Evolutionary conservation across 106 monocot species (phyloP).

Genomic region (Hemerocallis citrina): DNA sequence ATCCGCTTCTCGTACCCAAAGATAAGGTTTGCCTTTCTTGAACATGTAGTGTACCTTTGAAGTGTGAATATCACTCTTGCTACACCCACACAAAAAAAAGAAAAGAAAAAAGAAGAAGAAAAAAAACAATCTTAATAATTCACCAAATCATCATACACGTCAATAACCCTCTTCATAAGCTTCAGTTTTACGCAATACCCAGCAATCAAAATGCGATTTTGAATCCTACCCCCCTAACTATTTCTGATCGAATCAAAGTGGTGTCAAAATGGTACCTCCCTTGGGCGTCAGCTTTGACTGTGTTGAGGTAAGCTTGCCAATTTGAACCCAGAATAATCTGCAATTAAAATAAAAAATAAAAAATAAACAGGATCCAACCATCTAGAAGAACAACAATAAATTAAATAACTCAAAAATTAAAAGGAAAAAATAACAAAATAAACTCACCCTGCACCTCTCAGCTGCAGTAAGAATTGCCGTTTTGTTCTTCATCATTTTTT

Average conservation of each 20-base stretch:
- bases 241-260: no score
- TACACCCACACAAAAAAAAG: slow-evolving; percentile 3
- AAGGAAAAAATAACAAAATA: not conserved
- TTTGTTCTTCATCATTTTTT: slow-evolving; percentile 40
- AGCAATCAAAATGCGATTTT: not conserved
- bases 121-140: no score
- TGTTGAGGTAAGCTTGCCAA: slow-evolving; percentile 20
- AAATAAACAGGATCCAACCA: no score
- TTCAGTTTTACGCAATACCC: not conserved
- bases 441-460: slow-evolving; percentile 33
- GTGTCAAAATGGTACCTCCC: slow-evolving; percentile 40
- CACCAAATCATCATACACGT: no score
- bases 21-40: slow-evolving; percentile 46
- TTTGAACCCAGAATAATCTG: slow-evolving; percentile 70
- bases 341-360: not conserved
- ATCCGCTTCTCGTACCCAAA: slow-evolving; percentile 47
- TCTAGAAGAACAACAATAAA: not conserved
- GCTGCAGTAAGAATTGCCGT: slow-evolving; percentile 21
- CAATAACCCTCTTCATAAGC: not conserved
- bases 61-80: slow-evolving; percentile 59
- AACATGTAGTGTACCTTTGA: slow-evolving; percentile 59
- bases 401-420: not conserved
- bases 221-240: not conserved
- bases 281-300: slow-evolving; percentile 58
- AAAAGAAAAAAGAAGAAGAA: not conserved